A percentile compares a stretch with the other conserved stretches of the same genome.
Conservation (phyloP, 1,139 yeast species). For the Suhomyces ambrosiae region DNA sequence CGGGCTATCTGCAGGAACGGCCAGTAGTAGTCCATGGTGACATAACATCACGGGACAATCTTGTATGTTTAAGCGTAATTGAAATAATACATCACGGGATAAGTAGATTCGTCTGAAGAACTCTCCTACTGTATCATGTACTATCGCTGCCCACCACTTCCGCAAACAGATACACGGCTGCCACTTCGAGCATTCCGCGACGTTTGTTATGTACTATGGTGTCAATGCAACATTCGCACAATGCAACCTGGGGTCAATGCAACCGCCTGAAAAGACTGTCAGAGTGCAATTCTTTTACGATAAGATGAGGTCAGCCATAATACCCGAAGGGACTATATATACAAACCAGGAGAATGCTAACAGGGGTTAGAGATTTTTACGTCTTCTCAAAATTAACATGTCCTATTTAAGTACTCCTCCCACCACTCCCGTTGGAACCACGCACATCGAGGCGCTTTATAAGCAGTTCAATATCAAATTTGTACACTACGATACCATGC, state of each 20-base stretch:
- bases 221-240: slow-evolving; percentile 1
- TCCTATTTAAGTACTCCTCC: slow-evolving; percentile 20
- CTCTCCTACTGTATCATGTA: too few species aligned
- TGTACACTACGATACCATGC: slow-evolving; percentile 41
- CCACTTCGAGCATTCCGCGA: not conserved
- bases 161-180: not conserved
- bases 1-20: slow-evolving; percentile 6
- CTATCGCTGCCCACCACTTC: not conserved
- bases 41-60: too few species aligned
- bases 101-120: too few species aligned
- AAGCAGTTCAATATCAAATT: slow-evolving; percentile 24
- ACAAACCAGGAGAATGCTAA: slow-evolving; percentile 1
- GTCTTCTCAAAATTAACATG: slow-evolving; percentile 9
- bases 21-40: not conserved
- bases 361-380: not conserved
- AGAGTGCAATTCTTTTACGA: slow-evolving; percentile 3
- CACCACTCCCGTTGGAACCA: slow-evolving; percentile 16
- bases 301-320: slow-evolving; percentile 6
- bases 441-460: slow-evolving; percentile 15
- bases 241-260: slow-evolving; percentile 7
- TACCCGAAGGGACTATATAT: slow-evolving; percentile 1
- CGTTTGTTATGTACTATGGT: not conserved
- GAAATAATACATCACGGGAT: too few species aligned
- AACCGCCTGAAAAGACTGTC: slow-evolving; percentile 8
- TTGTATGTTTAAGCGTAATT: too few species aligned